phyloP scores from a whole-genome alignment of 306 rosid species.

The barrel medic (Medicago truncatula) region DNA sequence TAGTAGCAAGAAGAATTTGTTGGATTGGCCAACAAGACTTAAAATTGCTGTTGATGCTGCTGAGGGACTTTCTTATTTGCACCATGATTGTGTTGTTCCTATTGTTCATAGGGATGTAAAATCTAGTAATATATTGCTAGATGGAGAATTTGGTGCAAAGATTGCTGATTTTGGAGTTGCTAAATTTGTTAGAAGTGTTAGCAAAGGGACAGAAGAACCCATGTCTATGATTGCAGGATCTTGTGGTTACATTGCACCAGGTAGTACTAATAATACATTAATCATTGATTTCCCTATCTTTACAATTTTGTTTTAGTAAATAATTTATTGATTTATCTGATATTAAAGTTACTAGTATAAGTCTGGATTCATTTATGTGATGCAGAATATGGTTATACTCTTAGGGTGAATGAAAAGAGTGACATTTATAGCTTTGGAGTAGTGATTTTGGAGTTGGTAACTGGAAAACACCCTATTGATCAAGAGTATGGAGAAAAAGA shows the following conservation, averaged over 20 bases:
- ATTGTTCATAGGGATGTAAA: constrained; percentile 84
- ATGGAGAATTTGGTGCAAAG: constrained; percentile 75
- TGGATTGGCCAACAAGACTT: constrained; percentile 77
- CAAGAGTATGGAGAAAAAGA: constrained; percentile 65
- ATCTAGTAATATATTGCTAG: constrained; percentile 78
- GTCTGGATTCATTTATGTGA: constrained; percentile 1
- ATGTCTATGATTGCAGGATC: constrained; percentile 89
- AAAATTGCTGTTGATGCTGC: constrained; percentile 81
- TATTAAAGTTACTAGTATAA: neutral
- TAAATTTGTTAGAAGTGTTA: constrained; percentile 49
- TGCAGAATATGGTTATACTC: constrained; percentile 83
- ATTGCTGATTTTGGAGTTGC: constrained; percentile 89
- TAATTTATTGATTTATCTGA: neutral
- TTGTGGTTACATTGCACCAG: constrained; percentile 93
- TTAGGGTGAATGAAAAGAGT: constrained; percentile 82
- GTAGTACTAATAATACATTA: constrained; percentile 38
- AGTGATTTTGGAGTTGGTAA: constrained; percentile 77
- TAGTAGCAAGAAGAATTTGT: constrained; percentile 49
- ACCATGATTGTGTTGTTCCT: constrained; percentile 79
- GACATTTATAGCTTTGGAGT: constrained; percentile 85
- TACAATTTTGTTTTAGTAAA: neutral
- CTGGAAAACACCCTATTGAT: constrained; percentile 70
- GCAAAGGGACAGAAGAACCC: constrained; percentile 58
- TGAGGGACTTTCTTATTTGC: constrained; percentile 84
- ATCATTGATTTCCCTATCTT: neutral